Evolutionary conservation across 2,329 filamentous ascomycete genomes (phyloP).

Genomic region (Talaromyces sp.): DNA sequence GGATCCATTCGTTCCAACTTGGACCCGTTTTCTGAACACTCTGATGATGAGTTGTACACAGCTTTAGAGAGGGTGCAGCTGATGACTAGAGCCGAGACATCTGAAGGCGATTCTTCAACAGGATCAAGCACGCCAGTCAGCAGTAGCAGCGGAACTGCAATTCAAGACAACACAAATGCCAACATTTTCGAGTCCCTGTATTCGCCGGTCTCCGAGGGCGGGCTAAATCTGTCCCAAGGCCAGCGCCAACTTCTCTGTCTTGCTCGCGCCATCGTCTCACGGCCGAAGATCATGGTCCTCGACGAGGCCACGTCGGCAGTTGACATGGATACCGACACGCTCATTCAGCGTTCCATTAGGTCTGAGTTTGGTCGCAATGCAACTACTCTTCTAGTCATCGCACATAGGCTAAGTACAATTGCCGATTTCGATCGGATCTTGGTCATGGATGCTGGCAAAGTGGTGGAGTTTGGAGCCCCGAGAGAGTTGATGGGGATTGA

Average conservation of each 20-base stretch:
- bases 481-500: slow-evolving; percentile 12
- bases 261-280: slow-evolving; percentile 64
- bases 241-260: slow-evolving; percentile 73
- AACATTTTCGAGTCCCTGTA: slow-evolving; percentile 63
- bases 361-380: slow-evolving; percentile 54
- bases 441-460: slow-evolving; percentile 43
- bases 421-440: slow-evolving; percentile 69
- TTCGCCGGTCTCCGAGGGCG: slow-evolving; percentile 66
- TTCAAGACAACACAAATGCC: slow-evolving; percentile 21
- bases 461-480: slow-evolving; percentile 10
- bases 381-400: slow-evolving; percentile 65
- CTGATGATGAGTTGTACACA: slow-evolving; percentile 64
- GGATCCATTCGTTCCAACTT: slow-evolving; percentile 73
- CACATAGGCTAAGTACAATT: slow-evolving; percentile 68
- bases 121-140: not conserved
- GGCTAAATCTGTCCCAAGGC: slow-evolving; percentile 64
- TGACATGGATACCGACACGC: slow-evolving; percentile 66
- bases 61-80: slow-evolving; percentile 68
- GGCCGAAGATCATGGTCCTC: slow-evolving; percentile 69
- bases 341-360: slow-evolving; percentile 67
- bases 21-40: slow-evolving; percentile 69
- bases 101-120: not conserved
- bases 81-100: slow-evolving; percentile 36
- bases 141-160: slow-evolving; percentile 10
- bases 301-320: slow-evolving; percentile 73